Evolutionary conservation across 352 stramenopile species (phyloP), one percentile per base, ranked within the genome.

Genomic region (Phytophthora meadii): DNA sequence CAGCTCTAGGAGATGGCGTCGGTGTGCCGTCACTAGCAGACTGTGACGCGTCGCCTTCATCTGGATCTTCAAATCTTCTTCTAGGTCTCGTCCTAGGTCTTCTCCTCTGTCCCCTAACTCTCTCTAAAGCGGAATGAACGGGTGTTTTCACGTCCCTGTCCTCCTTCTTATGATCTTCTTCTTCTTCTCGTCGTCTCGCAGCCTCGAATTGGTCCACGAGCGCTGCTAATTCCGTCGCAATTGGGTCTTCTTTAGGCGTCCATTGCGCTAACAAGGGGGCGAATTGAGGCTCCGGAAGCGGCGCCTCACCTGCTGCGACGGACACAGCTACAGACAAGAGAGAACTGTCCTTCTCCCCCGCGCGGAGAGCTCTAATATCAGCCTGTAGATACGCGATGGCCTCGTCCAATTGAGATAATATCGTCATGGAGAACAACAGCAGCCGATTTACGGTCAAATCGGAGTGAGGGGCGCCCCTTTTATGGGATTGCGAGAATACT

Each of bases 301-400:
- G 77, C 17, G 76, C 61, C 28, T 75, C 68, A 2, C 64, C 65
- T 25, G 56, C 57, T 12, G 72, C 61, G 0, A 71, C 56, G 15
- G 60, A 46, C 22, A 74, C 49, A 14, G 84, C 68, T 9, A 88
- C 49, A 7, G 72, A 64, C 11, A 72, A 53, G 2, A 91, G 65
- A 10, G 14, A 55, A 2, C 60, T 37, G 34, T 90, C 82, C 30
- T 69, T 77, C 28, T 71, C 57, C 5, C 79, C 79, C 2, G 69
- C 59, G 10, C 70, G 61, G 11, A 91, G 66, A 54, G 80, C 72
- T 17, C 54, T 54, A 15, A 93, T 70, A 44, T 93, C 78, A 8
- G 74, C 63, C 49, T 81, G 75, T 19, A 93, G 62, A 51, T 77
- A 83, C 41, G 78, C 61, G 41, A 91, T 81, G 24, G 82, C 81